phyloP scores from a whole-genome alignment of 164 flowering plant genomes.

The Tinospora cordifolia region DNA sequence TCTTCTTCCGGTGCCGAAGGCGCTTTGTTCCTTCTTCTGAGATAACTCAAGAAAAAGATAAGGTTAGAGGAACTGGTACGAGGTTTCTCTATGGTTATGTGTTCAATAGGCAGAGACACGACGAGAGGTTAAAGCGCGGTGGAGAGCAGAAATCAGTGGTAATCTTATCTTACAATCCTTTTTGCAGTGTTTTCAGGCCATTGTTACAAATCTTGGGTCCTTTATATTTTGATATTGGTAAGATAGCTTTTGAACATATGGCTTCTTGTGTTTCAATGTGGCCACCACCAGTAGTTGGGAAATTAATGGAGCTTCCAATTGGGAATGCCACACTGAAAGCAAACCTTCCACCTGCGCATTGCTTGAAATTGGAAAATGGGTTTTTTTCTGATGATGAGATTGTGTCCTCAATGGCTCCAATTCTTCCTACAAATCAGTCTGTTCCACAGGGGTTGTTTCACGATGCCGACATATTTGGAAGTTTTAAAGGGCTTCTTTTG shows the following conservation, averaged over 20 bases:
- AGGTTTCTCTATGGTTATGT: slow-evolving; percentile 83
- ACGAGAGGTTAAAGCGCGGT: slow-evolving; percentile 89
- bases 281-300: slow-evolving; percentile 78
- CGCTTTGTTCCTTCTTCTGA: background rate
- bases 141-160: slow-evolving; percentile 98
- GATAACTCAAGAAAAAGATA: slow-evolving; percentile 13
- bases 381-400: slow-evolving; percentile 47
- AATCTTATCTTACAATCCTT: slow-evolving; percentile 72
- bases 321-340: slow-evolving; percentile 84
- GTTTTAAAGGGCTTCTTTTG: slow-evolving; percentile 63
- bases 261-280: slow-evolving; percentile 79
- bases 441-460: slow-evolving; percentile 90
- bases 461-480: slow-evolving; percentile 86
- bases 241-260: slow-evolving; percentile 74
- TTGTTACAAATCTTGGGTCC: slow-evolving; percentile 95
- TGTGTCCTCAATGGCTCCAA: slow-evolving; percentile 59
- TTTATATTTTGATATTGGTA: slow-evolving; percentile 84
- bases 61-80: slow-evolving; percentile 13
- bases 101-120: slow-evolving; percentile 96
- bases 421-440: slow-evolving; percentile 71
- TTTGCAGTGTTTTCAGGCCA: slow-evolving; percentile 80
- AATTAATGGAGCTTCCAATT: slow-evolving; percentile 81
- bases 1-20: slow-evolving; percentile 71
- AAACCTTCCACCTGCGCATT: slow-evolving; percentile 77
- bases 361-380: slow-evolving; percentile 57